These are phyloP conservation scores for Calonectria fujianensis DNA, from an alignment of 2,329 filamentous ascomycete genomes.

Conservation along the genomic window DNA sequence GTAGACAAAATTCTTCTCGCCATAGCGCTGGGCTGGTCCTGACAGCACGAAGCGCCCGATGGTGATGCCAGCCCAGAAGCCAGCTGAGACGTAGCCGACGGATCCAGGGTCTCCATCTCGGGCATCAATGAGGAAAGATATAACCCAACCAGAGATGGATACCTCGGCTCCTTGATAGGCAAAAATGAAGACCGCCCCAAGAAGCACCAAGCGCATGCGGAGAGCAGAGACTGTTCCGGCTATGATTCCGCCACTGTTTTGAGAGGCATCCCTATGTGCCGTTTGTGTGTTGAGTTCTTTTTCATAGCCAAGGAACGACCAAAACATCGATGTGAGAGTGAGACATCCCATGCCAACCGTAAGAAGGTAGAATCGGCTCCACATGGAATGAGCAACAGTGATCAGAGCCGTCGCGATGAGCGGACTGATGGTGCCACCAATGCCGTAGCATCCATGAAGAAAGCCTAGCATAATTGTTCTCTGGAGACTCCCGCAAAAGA, in stretches of 20 bases:
- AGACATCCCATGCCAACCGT: neutral
- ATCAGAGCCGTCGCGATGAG: neutral
- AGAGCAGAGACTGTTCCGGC: neutral
- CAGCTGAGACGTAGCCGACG: neutral
- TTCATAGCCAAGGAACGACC: neutral
- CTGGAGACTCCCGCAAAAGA: neutral
- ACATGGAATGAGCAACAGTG: neutral
- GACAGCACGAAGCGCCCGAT: neutral
- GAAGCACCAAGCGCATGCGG: neutral
- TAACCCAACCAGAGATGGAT: neutral
- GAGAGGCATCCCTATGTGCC: neutral
- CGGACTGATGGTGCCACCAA: neutral
- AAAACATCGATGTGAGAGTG: neutral
- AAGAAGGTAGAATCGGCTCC: neutral
- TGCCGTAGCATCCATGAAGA: constrained; percentile 2
- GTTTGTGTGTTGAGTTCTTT: neutral
- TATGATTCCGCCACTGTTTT: neutral
- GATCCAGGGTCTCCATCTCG: neutral
- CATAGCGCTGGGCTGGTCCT: neutral
- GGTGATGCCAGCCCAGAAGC: neutral
- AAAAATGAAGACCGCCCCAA: neutral
- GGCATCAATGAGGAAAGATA: neutral
- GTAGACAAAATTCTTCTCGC: neutral
- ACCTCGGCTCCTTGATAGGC: neutral
- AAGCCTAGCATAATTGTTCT: neutral